A percentile compares a stretch with the other conserved stretches of the same genome.
These are phyloP conservation scores for Coemansia sp. DNA, from an alignment of 192 early-diverging fungal genomes.

Conservation along the genomic window DNA sequence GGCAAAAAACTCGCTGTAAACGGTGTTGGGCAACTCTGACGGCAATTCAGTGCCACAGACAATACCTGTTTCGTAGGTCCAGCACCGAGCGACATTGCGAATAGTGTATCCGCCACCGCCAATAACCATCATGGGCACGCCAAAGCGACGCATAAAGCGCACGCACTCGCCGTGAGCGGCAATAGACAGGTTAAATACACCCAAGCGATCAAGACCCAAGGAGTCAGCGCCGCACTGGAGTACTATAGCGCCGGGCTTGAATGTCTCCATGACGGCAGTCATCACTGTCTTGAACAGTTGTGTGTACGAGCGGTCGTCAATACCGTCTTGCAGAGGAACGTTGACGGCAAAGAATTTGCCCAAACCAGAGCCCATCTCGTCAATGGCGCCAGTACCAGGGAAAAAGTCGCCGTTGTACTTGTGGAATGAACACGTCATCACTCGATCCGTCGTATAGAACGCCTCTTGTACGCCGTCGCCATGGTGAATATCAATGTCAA, in stretches of 20 bases:
- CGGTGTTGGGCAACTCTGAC: slow-evolving; percentile 76
- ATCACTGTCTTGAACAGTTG: slow-evolving; percentile 74
- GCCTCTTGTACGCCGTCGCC: slow-evolving; percentile 96
- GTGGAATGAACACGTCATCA: slow-evolving; percentile 97
- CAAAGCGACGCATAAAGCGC: slow-evolving; percentile 89
- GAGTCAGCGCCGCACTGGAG: slow-evolving; percentile 98
- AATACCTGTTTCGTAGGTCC: slow-evolving; percentile 94
- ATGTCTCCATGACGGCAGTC: slow-evolving; percentile 92
- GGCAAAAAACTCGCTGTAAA: slow-evolving; percentile 81
- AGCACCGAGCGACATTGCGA: slow-evolving; percentile 94
- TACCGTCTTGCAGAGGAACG: slow-evolving; percentile 92
- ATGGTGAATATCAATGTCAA: slow-evolving; percentile 93
- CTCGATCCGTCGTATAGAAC: slow-evolving; percentile 90
- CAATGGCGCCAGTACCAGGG: slow-evolving; percentile 89
- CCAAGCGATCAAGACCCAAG: slow-evolving; percentile 90
- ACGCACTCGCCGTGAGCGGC: slow-evolving; percentile 90
- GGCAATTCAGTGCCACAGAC: slow-evolving; percentile 78
- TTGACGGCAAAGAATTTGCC: slow-evolving; percentile 96
- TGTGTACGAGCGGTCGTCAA: slow-evolving; percentile 89
- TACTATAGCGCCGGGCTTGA: slow-evolving; percentile 88
- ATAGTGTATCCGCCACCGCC: slow-evolving; percentile 99
- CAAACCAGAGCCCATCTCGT: slow-evolving; percentile 85
- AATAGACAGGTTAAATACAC: slow-evolving; percentile 95
- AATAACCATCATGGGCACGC: slow-evolving; percentile 88
- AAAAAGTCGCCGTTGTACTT: slow-evolving; percentile 95